phyloP scores from a whole-genome alignment of 2,329 filamentous ascomycete species.

The Cladophialophora chaetospira region DNA sequence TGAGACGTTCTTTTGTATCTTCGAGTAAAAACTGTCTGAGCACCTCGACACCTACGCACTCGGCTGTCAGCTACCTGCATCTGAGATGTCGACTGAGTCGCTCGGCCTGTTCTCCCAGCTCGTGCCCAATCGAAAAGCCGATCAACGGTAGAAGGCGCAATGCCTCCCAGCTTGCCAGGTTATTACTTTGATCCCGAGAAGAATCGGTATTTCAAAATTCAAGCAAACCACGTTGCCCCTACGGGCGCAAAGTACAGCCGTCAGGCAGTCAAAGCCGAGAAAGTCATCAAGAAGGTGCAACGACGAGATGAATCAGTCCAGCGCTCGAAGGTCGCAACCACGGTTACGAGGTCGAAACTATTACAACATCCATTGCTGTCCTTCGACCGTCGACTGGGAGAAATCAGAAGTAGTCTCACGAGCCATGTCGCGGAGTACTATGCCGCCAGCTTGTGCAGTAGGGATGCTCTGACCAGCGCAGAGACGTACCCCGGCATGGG shows the following conservation, averaged over 20 bases:
- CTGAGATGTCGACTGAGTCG: too few species aligned
- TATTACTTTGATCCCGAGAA: conserved; percentile 20
- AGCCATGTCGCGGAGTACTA: conserved; percentile 19
- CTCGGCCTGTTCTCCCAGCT: background rate
- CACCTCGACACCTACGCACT: too few species aligned
- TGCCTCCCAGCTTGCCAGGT: conserved; percentile 32
- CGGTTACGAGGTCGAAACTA: conserved; percentile 26
- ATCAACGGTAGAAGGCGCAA: too few species aligned
- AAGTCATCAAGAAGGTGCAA: conserved; percentile 44
- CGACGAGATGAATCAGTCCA: conserved; percentile 27
- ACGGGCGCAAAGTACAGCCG: conserved; percentile 56
- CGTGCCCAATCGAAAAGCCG: background rate
- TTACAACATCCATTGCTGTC: conserved; percentile 27
- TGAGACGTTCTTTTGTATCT: too few species aligned
- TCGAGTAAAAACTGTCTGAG: too few species aligned
- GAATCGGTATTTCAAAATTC: conserved; percentile 64
- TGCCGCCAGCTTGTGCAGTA: conserved; percentile 9
- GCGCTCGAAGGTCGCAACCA: conserved; percentile 1
- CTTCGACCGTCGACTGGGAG: conserved; percentile 19
- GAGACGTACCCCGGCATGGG: background rate
- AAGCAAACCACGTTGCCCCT: conserved; percentile 52
- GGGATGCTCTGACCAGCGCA: background rate
- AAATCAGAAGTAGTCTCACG: background rate
- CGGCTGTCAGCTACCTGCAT: too few species aligned
- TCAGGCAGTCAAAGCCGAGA: conserved; percentile 61